Evolutionary conservation across 768 basidiomycete species (phyloP), one percentile per base, ranked within the genome.

Genomic region (Paxillus ammoniavirescens): DNA sequence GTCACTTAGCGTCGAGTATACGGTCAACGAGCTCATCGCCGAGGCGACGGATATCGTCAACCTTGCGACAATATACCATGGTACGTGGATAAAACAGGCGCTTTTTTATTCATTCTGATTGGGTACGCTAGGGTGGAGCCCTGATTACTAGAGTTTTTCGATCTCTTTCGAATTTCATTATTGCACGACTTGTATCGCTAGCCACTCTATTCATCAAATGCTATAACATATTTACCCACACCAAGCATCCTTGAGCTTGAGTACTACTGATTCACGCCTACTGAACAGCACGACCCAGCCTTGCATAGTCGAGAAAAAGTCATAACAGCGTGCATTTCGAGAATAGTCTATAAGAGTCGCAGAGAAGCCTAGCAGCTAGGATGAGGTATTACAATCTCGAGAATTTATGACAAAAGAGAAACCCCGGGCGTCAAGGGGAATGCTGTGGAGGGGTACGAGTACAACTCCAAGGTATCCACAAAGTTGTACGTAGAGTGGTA

Each of bases 21-120:
- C 87, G 5, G 92, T 99, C 55, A 97, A 96, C 73, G 87, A 92
- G 67, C 81, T 98, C 38, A 87, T 98, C 54, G 85, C 90, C 17
- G 85, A 91, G 65, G 96, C 96, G 36, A 91, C 86, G 21, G 91
- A 96, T 63, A 66, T 74, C 2, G 74, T 73, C 44, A 92, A 92
- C 66, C 72, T 98, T 17, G 86, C 84, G 3, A 79, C 76, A n/a
- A 92, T 98, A 59, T 98, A 80, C 65, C 61, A 64, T 37, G 92
- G 92, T 89, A 63, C 55, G 82, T 70, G 4, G 44, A n/a, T 46
- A 18, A 38, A 36, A 14, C 47, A 42, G 2, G 18, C 47, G 40
- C 53, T 44, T 15, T 48, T 37, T 3, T 28, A 36, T 41, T 41
- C 52, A 21, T 28, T 48, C 58, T 53, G 55, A 53, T 45, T 12